phyloP scores from a whole-genome alignment of 768 basidiomycete species.

The Leccinum truebloodii region DNA sequence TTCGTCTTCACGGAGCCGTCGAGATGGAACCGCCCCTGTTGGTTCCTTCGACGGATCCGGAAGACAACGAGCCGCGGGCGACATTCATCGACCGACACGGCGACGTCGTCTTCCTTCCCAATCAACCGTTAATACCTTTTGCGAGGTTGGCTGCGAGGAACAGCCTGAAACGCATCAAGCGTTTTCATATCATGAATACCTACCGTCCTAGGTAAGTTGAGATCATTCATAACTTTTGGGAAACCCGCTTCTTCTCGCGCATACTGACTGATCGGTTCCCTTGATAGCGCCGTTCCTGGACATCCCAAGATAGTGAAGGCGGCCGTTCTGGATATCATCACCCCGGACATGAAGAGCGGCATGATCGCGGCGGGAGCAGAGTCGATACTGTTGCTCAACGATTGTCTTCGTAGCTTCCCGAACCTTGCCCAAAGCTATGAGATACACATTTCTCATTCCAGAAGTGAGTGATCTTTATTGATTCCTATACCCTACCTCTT shows the following conservation, averaged over 20 bases:
- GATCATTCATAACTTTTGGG: neutral
- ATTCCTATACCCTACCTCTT: neutral
- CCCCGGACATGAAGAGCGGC: constrained; percentile 64
- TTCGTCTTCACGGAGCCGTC: constrained; percentile 88
- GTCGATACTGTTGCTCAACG: constrained; percentile 64
- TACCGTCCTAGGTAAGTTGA: constrained; percentile 62
- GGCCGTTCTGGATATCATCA: constrained; percentile 83
- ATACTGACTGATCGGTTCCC: constrained; percentile 5
- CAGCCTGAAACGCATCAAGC: constrained; percentile 70
- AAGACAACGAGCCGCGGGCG: constrained; percentile 66
- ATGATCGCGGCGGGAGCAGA: constrained; percentile 74
- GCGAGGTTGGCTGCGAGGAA: constrained; percentile 79
- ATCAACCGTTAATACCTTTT: constrained; percentile 72
- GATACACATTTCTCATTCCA: constrained; percentile 77
- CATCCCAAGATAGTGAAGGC: constrained; percentile 75
- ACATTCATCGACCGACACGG: constrained; percentile 80
- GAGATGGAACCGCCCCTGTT: constrained; percentile 86
- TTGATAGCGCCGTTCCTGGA: constrained; percentile 57
- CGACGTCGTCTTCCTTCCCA: constrained; percentile 71
- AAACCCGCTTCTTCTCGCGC: neutral
- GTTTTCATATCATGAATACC: constrained; percentile 76
- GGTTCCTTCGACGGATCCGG: constrained; percentile 64
- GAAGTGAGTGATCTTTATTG: constrained; percentile 46
- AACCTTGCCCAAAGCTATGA: constrained; percentile 68
- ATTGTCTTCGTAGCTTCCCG: constrained; percentile 71